Base-by-base conservation (phyloP, 768 basidiomycete genomes). In the Gymnopilus dilepis region DNA sequence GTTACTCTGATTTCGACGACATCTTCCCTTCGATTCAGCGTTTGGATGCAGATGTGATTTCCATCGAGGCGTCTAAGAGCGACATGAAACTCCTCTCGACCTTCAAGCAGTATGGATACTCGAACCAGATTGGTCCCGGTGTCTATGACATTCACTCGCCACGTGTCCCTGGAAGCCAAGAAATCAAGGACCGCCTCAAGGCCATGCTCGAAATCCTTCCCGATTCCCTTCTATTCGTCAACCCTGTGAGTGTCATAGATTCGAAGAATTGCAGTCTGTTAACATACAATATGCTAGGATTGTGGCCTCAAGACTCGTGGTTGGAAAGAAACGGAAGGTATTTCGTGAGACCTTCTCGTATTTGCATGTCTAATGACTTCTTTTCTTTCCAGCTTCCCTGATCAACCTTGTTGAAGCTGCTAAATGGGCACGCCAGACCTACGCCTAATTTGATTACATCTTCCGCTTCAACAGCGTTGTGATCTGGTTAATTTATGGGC, bases 61-160 rank as follows among this genome's bases (percentile, higher is more conserved):
- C 95, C 56, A 97, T 98, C 73, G 96, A 98, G 78, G 95, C 95
- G 50, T 97, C 95, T 66, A 98, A 99, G 91, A 90, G 89, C 70
- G 96, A 98, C 85, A 90, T 99, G 90, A 99, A 99, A 83, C 86
- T 99, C 62, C 82, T 99, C 71, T 86, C 88, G 65, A 95, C 94
- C 70, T 99, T 99, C 91, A 89, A 93, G 84, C 82, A 91, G 61
- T 92, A 94, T 77, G 92, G 92, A 43, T 99, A 99, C 85, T 91
- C 93, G 59, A 97, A 95, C 84, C 89, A 94, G 81, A 98, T 99
- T 73, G 95, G 97, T 60, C 97, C 97, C 19, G 97, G 95, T 85
- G 94, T 97, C 73, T 97, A 97, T 74, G 96, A 98, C 76, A 97
- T 99, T 80, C 97, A 99, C 84, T 98, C 96, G 69, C 97, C 97